Conservation (phyloP, 257 asterid species). For the Plectranthus barbatus region DNA sequence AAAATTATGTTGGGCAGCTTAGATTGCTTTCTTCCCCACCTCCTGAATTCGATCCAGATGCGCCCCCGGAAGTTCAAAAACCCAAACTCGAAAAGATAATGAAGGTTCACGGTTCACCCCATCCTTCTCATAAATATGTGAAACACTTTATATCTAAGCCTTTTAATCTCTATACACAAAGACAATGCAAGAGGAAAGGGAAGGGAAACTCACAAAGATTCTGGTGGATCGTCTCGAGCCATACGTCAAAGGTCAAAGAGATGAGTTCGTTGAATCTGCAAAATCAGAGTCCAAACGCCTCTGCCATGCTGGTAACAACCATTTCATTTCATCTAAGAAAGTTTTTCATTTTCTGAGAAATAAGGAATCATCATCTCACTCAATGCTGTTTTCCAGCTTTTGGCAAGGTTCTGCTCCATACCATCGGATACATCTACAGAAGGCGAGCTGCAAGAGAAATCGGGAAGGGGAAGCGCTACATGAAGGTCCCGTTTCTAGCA, state of each 20-base stretch:
- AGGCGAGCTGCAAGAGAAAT: slow-evolving; percentile 83
- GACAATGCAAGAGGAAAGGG: slow-evolving; percentile 73
- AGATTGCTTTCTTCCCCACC: slow-evolving; percentile 56
- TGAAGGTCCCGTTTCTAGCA: slow-evolving; percentile 79
- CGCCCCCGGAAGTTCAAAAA: slow-evolving; percentile 47
- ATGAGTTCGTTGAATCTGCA: slow-evolving; percentile 57
- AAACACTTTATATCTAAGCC: not conserved
- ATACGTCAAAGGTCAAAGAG: slow-evolving; percentile 51
- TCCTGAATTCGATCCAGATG: slow-evolving; percentile 44
- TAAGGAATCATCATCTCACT: too few species aligned
- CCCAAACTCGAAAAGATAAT: slow-evolving; percentile 61
- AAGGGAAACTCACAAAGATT: slow-evolving; percentile 47
- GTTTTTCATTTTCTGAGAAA: not conserved
- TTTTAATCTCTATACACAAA: slow-evolving; percentile 19
- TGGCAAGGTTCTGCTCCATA: slow-evolving; percentile 78
- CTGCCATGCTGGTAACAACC: slow-evolving; percentile 52
- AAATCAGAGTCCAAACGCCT: slow-evolving; percentile 58
- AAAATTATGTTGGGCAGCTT: slow-evolving; percentile 74
- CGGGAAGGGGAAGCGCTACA: slow-evolving; percentile 62
- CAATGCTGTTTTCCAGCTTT: slow-evolving; percentile 71
- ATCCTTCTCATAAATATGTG: not conserved
- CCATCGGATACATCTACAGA: slow-evolving; percentile 76
- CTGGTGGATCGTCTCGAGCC: slow-evolving; percentile 54
- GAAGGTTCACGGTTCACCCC: slow-evolving; percentile 39
- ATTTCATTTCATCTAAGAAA: not conserved